A percentile compares a stretch with the other conserved stretches of the same genome.
These are phyloP conservation scores for Serpula lacrymans DNA, from an alignment of 768 basidiomycete genomes.

Conservation along the genomic window DNA sequence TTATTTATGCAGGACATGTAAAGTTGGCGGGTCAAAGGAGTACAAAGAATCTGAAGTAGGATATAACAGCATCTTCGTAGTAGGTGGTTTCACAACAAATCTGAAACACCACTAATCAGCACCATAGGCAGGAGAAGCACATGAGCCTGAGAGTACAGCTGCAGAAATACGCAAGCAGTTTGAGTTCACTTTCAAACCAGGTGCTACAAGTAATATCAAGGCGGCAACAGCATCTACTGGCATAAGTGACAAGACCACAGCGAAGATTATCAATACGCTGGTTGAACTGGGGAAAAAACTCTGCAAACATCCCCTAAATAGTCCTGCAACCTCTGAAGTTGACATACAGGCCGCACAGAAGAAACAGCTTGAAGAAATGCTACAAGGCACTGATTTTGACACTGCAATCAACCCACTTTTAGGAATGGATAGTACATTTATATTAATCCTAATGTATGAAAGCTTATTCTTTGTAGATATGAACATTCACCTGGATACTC, in stretches of 20 bases:
- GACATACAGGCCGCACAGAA: background rate
- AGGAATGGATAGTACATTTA: slow-evolving; percentile 3
- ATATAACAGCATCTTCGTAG: slow-evolving; percentile 9
- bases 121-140: too few relatives aligned
- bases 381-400: background rate
- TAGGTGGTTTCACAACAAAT: too few relatives aligned
- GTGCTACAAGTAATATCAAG: too few relatives aligned
- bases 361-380: background rate
- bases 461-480: too few relatives aligned
- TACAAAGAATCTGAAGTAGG: slow-evolving; percentile 13
- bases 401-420: slow-evolving; percentile 4
- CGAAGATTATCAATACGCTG: slow-evolving; percentile 26
- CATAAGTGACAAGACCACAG: slow-evolving; percentile 23
- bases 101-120: too few relatives aligned
- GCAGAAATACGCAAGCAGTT: too few relatives aligned
- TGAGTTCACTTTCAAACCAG: too few relatives aligned
- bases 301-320: background rate
- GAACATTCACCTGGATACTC: slow-evolving; percentile 30
- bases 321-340: too few relatives aligned
- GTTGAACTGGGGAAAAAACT: slow-evolving; percentile 25
- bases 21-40: slow-evolving; percentile 14
- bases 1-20: slow-evolving; percentile 19
- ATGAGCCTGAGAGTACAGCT: too few relatives aligned
- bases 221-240: too few relatives aligned
- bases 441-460: slow-evolving; percentile 5